Base-by-base conservation (phyloP, 129 eudicot genomes). In the Centrapalus pauciflorus region DNA sequence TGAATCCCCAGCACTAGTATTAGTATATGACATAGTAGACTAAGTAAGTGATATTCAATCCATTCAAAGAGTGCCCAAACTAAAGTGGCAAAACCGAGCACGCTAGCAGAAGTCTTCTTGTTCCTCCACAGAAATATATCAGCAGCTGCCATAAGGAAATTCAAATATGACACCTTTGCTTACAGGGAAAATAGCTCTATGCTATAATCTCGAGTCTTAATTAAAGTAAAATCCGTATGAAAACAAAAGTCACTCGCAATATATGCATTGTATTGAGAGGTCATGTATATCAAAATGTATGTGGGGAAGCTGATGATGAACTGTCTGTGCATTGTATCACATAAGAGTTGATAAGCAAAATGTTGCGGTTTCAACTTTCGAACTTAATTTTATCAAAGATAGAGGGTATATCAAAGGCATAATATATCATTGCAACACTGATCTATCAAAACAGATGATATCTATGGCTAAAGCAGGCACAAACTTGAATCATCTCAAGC, bases 51-150 rank as follows among this genome's bases (percentile, higher is more conserved):
- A 69, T 93, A 93, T 43, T 93, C 91, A 23, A 88, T 76, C 79
- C 84, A 69, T 67, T 93, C 96, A 23, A 93, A 88, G 48, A 88
- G 83, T 23, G 84, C 88, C 92, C 98, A 88, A 19, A 92, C 74
- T n/a, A 81, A 71, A 41, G 98, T 92, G 12, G 85, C 96, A 40
- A 80, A 69, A 79, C 89, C 91, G 51, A 92, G 82, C 19, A 85
- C 83, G 11, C 74, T 73, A 51, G 75, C 83, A 16, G 96, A 62
- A 58, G 74, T 64, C 60, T 85, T 92, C 85, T 85, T 92, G 76
- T 88, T 77, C 81, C 91, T 85, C 91, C 96, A 92, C 9, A 92
- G 77, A 65, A 92, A 69, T 70, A 92, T 68, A 75, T 88, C 98
- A 82, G 98, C 96, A 77, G 87, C 98, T 92, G 87, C 32, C 54